phyloP scores from a whole-genome alignment of 2,329 filamentous ascomycete genomes.

The Chlorencoelia australis region DNA sequence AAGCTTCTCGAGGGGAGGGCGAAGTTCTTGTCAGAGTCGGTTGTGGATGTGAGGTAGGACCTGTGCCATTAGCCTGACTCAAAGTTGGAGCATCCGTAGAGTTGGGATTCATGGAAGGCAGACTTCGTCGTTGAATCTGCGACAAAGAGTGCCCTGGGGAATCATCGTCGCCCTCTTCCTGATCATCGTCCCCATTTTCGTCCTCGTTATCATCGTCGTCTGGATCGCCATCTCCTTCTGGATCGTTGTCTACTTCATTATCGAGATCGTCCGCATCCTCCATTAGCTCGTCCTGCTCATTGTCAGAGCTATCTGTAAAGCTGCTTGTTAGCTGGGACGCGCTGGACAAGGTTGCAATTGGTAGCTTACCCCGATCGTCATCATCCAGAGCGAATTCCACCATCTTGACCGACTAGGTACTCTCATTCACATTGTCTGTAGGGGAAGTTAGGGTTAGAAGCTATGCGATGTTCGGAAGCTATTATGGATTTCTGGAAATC shows the following conservation, averaged over 20 bases:
- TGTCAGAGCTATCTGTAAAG: conserved; percentile 39
- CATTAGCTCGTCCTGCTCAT: conserved; percentile 49
- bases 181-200: conserved; percentile 28
- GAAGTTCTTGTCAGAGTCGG: conserved; percentile 22
- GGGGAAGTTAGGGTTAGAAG: too few relatives aligned
- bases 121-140: conserved; percentile 20
- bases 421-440: conserved; percentile 1
- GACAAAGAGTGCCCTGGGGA: conserved; percentile 29
- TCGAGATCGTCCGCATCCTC: conserved; percentile 35
- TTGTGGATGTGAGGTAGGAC: conserved; percentile 24
- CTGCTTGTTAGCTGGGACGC: too few relatives aligned
- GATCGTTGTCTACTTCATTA: conserved; percentile 24
- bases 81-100: conserved; percentile 19
- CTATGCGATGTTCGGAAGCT: too few relatives aligned
- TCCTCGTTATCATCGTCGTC: conserved; percentile 27
- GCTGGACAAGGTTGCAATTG: too few relatives aligned
- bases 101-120: conserved; percentile 20
- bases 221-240: conserved; percentile 31
- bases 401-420: conserved; percentile 16
- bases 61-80: conserved; percentile 20
- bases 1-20: conserved; percentile 22
- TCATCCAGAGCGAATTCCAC: conserved; percentile 24
- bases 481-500: too few relatives aligned
- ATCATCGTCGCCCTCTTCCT: conserved; percentile 44
- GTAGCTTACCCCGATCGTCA: conserved; percentile 25